Base-by-base conservation (phyloP, 2,329 filamentous ascomycete species). In the Paecilomyces sp. region DNA sequence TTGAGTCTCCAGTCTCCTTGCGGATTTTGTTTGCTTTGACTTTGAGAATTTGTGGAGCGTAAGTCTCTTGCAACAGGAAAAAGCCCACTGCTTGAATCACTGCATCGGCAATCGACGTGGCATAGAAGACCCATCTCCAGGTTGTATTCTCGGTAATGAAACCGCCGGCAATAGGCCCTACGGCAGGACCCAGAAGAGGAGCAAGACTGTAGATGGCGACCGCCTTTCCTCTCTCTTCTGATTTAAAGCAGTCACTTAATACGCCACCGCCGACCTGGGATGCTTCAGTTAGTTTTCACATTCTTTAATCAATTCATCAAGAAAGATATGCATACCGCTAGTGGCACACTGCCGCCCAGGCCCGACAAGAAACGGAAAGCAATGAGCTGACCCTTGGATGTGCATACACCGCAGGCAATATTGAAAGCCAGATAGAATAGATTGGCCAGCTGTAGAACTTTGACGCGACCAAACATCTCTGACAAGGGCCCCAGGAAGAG, bases 51-150 rank as follows among this genome's bases (percentile, higher is more conserved):
- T 83, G 83, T 0, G 87, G 86, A 0, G 80, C 83, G 70, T 89
- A 89, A 1, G 87, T 89, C 68, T 90, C 88, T 58, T 80, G 80
- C 1, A 86, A 78, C 63, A 87, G 81, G 69, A 87, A 82, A 55
- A 89, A 71, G 4, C 88, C 88, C 7, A 81, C 74, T 11, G 81
- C 61, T 68, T 89, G 86, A 56, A 91, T 82, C 12, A 84, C 60
- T 1, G 79, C 87, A 59, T 85, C 84, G 25, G 78, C 77, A 59
- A 90, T 87, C 1, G 85, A 84, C 0, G 86, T 88, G 0, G 84
- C 79, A 74, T 83, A 89, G 75, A 91, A 91, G 7, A 85, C 83
- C 88, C 88, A 91, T 47, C 88, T 81, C 89, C 89, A 91, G 0
- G 81, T 85, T 7, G 81, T 84, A 77, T 82, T 62, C 65, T 87